Base-by-base conservation (phyloP, 306 rosid species). In the Citrullus mucosospermus region DNA sequence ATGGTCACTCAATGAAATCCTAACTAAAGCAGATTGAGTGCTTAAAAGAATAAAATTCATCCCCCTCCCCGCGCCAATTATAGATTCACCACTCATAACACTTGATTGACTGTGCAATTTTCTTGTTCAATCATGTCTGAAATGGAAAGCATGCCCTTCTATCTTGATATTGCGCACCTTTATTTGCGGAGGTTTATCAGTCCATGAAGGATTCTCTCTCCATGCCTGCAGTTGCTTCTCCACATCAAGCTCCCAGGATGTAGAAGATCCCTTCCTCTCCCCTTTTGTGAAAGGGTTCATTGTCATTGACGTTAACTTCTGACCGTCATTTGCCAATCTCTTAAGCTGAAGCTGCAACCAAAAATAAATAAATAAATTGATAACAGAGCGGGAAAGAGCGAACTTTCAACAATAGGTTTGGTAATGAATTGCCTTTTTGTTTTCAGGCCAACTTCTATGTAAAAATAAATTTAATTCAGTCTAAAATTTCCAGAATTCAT, bases 151-250 rank as follows among this genome's bases (percentile, higher is more conserved):
- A 75, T 28, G 56, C 38, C 75, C 79, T 32, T 68, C 55, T 51
- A 25, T 68, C 62, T 22, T 34, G 53, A 79, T 18, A 65, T 22
- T 70, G 46, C 82, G 81, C 72, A 95, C 99, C 97, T 92, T 88
- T 80, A 92, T 74, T 59, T 84, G 73, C 14, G 93, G 84, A 69
- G 92, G 83, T 81, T 84, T 88, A 84, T 92, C 98, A 65, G 32
- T 87, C 99, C 99, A 95, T 44, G 90, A 87, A 78, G 96, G 96
- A 78, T 92, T 92, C 82, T 88, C 92, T 85, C 85, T 87, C 99
- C 98, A 95, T 20, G 91, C 92, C 79, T 81, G 91, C 84, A 95
- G 30, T 85, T 95, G 99, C 86, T 89, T 93, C 81, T 88, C 83
- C 59, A 91, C 73, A 61, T 92, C 98, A 88, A 77, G 88, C 82